These are phyloP conservation scores for Verbascum thapsus DNA, from an alignment of 257 asterid genomes.

Conservation along the genomic window DNA sequence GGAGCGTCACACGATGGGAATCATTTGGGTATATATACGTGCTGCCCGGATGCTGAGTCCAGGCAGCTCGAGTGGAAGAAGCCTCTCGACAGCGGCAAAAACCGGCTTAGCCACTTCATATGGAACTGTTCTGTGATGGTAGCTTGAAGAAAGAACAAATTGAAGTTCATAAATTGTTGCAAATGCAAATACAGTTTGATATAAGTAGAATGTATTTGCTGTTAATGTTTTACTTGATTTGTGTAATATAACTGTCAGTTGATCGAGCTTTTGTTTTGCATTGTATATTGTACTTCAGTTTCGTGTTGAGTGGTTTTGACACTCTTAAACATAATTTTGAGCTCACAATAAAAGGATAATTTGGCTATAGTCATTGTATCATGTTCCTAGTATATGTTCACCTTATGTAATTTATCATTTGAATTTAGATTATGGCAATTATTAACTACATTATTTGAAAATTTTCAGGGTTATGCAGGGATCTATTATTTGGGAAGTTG, in stretches of 20 bases:
- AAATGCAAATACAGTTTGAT: neutral
- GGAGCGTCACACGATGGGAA: constrained; percentile 50
- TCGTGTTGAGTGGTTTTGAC: neutral
- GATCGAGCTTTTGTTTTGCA: neutral
- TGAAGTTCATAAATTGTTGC: neutral
- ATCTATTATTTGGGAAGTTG: no score
- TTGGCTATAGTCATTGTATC: no score
- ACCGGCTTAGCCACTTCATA: constrained; percentile 65
- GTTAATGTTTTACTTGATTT: neutral
- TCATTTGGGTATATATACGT: constrained; percentile 63
- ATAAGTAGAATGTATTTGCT: neutral
- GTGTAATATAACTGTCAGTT: no score
- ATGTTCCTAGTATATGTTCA: no score
- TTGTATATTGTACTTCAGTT: constrained; percentile 9
- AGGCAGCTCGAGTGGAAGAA: constrained; percentile 60
- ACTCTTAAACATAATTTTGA: no score
- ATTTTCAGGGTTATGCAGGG: no score
- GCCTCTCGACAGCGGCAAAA: constrained; percentile 52
- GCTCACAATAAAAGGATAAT: no score
- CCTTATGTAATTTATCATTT: no score
- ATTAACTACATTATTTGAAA: no score
- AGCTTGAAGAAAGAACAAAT: constrained; percentile 42
- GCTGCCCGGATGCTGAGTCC: constrained; percentile 54
- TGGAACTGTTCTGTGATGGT: constrained; percentile 73
- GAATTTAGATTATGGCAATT: no score